Base-by-base conservation (phyloP, 768 basidiomycete species). In the Serendipita sp. region DNA sequence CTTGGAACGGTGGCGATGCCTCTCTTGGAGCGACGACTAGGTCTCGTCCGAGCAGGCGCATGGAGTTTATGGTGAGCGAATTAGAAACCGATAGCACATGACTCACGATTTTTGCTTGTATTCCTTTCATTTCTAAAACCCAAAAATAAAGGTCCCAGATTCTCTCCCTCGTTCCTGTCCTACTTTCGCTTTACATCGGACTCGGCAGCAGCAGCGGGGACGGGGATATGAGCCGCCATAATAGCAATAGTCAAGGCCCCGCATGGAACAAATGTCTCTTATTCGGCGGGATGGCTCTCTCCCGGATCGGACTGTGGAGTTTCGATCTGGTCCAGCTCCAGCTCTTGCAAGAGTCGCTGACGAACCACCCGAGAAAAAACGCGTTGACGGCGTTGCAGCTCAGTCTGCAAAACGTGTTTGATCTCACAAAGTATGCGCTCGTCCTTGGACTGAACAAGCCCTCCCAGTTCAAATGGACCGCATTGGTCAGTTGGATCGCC, bases 11-110 rank as follows among this genome's bases (percentile, higher is more conserved):
- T 44, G 13, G 42, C 20, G 42, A 42, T 48, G 45, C 26, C 45
- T 48, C 45, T 20, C 38, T 62, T 81, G 20, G 77, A 78, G 65
- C 66, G 68, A 3, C 72, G 65, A 60, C 67, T 82, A 1, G 80
- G 80, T 0, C 70, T 77, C 26, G 73, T 77, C 0, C 70, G 80
- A 13, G 75, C 79, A 0, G 81, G 79, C 0, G 75, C 71, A 45
- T 82, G 79, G 79, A 75, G 73, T 42, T 78, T 82, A 43, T 76
- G 76, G 79, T 78, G n/a, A n/a, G n/a, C n/a, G n/a, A n/a, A n/a
- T n/a, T n/a, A n/a, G n/a, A n/a, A n/a, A n/a, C n/a, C 30, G 42
- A 20, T 30, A 14, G 61, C 17, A 61, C 44, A 14, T 20, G 22
- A 22, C 9, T 7, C 24, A 60, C n/a, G 62, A 63, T 61, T 14